Evolutionary conservation across 306 rosid species (phyloP), one percentile per base, ranked within the genome.

Genomic region (Trichosanthes cucumerina): DNA sequence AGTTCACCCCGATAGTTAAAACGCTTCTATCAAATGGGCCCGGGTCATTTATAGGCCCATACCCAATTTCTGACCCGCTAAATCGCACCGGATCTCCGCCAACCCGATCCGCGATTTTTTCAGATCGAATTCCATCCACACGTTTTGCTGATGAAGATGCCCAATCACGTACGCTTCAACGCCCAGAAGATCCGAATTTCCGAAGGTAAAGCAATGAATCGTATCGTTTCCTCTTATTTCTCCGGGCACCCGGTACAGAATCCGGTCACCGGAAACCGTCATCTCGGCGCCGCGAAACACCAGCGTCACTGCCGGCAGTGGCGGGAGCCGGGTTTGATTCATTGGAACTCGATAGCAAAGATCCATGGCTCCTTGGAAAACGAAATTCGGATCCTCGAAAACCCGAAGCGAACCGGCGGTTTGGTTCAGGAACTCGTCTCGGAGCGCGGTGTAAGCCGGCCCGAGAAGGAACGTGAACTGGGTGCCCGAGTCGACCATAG

Each of bases 111-210:
- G 86, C 0, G 89, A 86, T n/a, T 84, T 74, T 31, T 31, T 79
- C 5, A 91, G 88, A 82, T 93, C 98, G 79, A 86, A 93, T 66
- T 93, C 98, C 91, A 93, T 75, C 97, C 97, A 91, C 82, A 91
- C 60, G 71, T 91, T 88, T 26, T 91, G 97, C 82, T 93, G 98
- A 68, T 93, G 98, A 69, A 88, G 92, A 69, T 91, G 97, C 5
- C 98, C 98, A 31, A 93, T 91, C 41, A 93, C 86, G 21, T 74
- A 93, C 16, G 93, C 90, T 82, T 93, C 98, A 11, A 87, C 91
- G 0, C 98, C 97, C 9, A 93, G 34, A 1, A 93, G 75, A 80
- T 93, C 98, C 1, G 98, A 91, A 74, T 91, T 93, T 65, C 98
- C 98, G 70, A 91, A 93, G 1, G 98, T 88, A 68, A 93, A 91